These are phyloP conservation scores for Paradendryphiella salina DNA, from an alignment of 2,329 filamentous ascomycete species.

Conservation along the genomic window DNA sequence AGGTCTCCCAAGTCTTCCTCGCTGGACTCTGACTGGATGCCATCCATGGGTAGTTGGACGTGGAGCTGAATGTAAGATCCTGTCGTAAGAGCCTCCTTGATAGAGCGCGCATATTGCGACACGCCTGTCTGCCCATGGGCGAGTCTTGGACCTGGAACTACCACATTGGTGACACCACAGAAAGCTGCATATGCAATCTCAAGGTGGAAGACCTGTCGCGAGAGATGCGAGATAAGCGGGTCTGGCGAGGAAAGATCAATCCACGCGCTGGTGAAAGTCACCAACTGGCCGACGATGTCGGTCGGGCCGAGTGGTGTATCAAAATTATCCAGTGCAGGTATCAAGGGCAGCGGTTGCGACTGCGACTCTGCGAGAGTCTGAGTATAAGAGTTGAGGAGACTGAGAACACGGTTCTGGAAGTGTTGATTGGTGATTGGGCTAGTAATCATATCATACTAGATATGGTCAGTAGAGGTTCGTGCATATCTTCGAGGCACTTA, in stretches of 20 bases:
- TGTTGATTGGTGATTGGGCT: constrained; percentile 74
- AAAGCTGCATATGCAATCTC: constrained; percentile 96
- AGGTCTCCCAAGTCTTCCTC: constrained; percentile 58
- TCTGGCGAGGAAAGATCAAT: constrained; percentile 85
- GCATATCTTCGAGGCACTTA: constrained; percentile 49
- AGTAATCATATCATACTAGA: constrained; percentile 78
- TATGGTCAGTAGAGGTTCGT: constrained; percentile 1
- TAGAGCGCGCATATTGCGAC: constrained; percentile 78
- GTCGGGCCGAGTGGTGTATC: constrained; percentile 76
- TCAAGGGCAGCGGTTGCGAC: constrained; percentile 50
- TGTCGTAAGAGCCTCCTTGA: constrained; percentile 76
- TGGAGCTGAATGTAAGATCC: constrained; percentile 78
- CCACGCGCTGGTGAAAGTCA: constrained; percentile 86
- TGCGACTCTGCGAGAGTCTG: constrained; percentile 50
- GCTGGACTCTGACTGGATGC: constrained; percentile 65
- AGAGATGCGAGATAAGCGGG: constrained; percentile 81
- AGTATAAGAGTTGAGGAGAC: constrained; percentile 62
- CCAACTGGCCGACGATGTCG: constrained; percentile 69
- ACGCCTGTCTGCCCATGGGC: constrained; percentile 62
- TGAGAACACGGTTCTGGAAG: constrained; percentile 70
- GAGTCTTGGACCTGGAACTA: constrained; percentile 76
- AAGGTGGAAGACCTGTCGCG: constrained; percentile 84
- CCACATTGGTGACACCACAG: constrained; percentile 81
- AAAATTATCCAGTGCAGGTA: constrained; percentile 71
- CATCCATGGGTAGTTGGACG: constrained; percentile 81